Base-by-base conservation (phyloP, 2,329 filamentous ascomycete genomes). In the Trichoderma koningii region DNA sequence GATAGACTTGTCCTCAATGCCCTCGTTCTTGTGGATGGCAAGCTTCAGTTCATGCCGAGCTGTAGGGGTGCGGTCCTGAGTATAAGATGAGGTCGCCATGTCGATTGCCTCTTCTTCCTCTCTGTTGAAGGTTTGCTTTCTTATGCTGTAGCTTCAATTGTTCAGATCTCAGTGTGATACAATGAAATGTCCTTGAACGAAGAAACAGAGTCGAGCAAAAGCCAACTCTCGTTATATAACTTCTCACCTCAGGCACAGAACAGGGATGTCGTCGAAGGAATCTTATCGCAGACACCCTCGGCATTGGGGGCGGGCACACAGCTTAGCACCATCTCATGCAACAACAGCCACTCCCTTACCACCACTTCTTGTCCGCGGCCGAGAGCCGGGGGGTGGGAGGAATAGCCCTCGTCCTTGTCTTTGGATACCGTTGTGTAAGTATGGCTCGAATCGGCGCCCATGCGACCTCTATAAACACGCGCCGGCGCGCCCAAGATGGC, bases 261-360 rank as follows among this genome's bases (percentile, higher is more conserved):
- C 12, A n/a, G n/a, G 41, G 50, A 19, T 52, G 50, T 34, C 45
- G 23, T 59, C n/a, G 59, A 63, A 63, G 59, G 59, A 63, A 55
- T 63, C 59, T 63, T 23, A 34, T 21, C 34, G 50, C 38, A 63
- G 59, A 55, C 59, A 47, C 59, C 48, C 48, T 61, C 38, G 52
- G 26, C 50, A 47, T 63, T 63, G 59, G 59, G 59, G 59, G 59
- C 59, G 59, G 59, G 59, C 59, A 44, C 41, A 63, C 59, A 63
- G 59, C 59, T 53, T 53, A 60, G 59, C 48, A 53, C 41, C 50
- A 47, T 63, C 50, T 55, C 41, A 52, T 63, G 26, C 26, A 63
- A 50, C 26, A 63, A 50, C 53, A 63, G 59, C 59, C 59, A 55
- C 59, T 23, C 59, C 48, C 23, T 1, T 21, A 47, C 48, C n/a